Conservation (phyloP, 371 early-diverging fungal species). For the Phascolomyces articulosus region DNA sequence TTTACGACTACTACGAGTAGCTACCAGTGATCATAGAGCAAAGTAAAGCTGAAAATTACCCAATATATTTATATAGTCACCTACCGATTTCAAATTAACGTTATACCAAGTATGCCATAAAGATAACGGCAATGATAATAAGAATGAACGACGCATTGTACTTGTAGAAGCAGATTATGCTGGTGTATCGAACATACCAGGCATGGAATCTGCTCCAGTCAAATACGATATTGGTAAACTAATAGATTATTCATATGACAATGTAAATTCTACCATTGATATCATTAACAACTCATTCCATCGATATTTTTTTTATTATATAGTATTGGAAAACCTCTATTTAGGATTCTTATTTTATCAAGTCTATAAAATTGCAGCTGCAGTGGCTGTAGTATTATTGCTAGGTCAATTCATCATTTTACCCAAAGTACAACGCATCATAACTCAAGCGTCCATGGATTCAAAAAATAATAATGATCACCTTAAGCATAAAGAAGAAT, state of each 20-base stretch:
- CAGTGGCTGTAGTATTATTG: slow-evolving; percentile 13
- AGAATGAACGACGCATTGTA: slow-evolving; percentile 11
- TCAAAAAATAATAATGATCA: slow-evolving; percentile 2
- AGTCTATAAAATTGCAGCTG: slow-evolving; percentile 30
- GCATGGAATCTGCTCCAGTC: slow-evolving; percentile 23
- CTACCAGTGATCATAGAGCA: background rate
- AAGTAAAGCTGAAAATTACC: too few relatives aligned
- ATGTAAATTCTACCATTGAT: too few relatives aligned
- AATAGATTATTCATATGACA: too few relatives aligned
- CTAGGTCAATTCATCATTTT: slow-evolving; percentile 24
- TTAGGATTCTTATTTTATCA: slow-evolving; percentile 36
- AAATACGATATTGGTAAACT: slow-evolving; percentile 37
- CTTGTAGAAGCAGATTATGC: slow-evolving; percentile 30
- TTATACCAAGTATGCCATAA: slow-evolving; percentile 15
- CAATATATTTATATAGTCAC: slow-evolving; percentile 37
- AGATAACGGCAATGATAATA: background rate
- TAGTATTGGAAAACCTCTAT: slow-evolving; percentile 33
- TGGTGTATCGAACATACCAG: slow-evolving; percentile 32
- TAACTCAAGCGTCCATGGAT: background rate
- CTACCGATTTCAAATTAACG: slow-evolving; percentile 37
- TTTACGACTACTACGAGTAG: background rate
- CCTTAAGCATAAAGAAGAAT: too few relatives aligned
- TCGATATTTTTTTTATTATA: background rate
- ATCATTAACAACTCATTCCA: too few relatives aligned
- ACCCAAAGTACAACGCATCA: slow-evolving; percentile 14